Evolutionary conservation across 805 yeast species (phyloP), one percentile per base, ranked within the genome.

Genomic region (Starmerella roubikii): DNA sequence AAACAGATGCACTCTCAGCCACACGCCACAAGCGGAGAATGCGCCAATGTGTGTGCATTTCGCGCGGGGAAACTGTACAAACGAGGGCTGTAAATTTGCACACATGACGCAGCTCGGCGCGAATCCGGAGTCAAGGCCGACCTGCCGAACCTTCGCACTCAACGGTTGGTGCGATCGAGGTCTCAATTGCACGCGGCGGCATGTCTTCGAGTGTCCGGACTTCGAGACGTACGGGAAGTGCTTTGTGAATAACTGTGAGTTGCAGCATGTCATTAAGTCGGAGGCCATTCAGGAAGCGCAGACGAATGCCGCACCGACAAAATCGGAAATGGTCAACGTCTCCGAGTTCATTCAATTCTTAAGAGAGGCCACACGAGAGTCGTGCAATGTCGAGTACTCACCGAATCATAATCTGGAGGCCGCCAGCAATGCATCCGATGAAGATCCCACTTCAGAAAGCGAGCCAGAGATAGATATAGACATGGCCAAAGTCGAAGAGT

Each of bases 131-230:
- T 4, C 12, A 12, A 58, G 74, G 3, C 58, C 64, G 52, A 62
- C 72, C 0, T 81, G 93, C 52, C 62, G 82, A 18, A 74, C 69
- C 22, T 82, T 81, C 60, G 69, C 86, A 4, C 49, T 75, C 25
- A 71, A 71, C 15, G 85, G 86, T 1, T 78, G 70, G 59, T 82
- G 93, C 56, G 68, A 62, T 23, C 55, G 70, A 19, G 93, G 91
- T 0, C 51, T 58, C 20, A 46, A 51, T 23, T 81, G 93, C 52
- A 64, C 68, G 5, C 66, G 69, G 33, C 56, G 67, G 26, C 93
- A 81, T 52, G 56, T 59, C 13, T 68, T 63, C 47, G 71, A 71
- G 41, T 81, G 93, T 57, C 88, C 93, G 0, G 88, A 80, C 51
- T 70, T 67, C 48, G 76, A 71, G 46, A 74, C 72, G 43, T 61